Percentiles rank a stretch among this genome's conserved stretches.
phyloP scores from a whole-genome alignment of 345 rosid genomes.

The Passiflora organensis region DNA sequence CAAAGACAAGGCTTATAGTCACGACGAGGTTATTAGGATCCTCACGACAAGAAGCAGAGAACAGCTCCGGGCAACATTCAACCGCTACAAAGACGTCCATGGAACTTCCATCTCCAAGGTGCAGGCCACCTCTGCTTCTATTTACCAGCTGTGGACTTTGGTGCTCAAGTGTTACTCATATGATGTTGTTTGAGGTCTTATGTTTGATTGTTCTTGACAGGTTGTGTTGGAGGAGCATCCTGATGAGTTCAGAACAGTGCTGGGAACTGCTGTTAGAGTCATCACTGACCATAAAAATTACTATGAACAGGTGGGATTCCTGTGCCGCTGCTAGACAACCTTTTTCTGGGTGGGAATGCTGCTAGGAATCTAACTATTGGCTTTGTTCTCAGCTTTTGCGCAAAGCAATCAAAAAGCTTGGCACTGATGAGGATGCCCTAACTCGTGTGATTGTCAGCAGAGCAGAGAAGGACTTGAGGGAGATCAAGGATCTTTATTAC shows the following conservation, averaged over 20 bases:
- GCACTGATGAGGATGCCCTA: constrained; percentile 46
- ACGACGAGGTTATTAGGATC: constrained; percentile 55
- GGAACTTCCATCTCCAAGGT: constrained; percentile 54
- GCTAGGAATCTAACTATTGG: not conserved
- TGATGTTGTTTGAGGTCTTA: not conserved
- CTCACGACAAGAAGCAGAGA: constrained; percentile 54
- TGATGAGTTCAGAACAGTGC: constrained; percentile 18
- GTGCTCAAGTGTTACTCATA: too few relatives aligned
- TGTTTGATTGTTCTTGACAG: not conserved
- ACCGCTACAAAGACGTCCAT: constrained; percentile 42
- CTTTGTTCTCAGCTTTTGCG: constrained; percentile 33
- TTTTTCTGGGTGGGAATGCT: too few relatives aligned
- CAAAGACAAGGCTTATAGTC: constrained; percentile 37
- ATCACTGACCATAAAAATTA: constrained; percentile 19
- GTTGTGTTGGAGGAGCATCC: constrained; percentile 10
- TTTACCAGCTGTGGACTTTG: too few relatives aligned
- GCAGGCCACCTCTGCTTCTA: not conserved
- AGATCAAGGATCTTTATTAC: constrained; percentile 50
- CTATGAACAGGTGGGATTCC: constrained; percentile 21
- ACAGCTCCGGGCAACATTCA: constrained; percentile 60
- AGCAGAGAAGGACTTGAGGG: constrained; percentile 54
- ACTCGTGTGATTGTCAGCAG: constrained; percentile 47
- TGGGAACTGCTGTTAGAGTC: constrained; percentile 19
- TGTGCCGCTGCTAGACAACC: too few relatives aligned
- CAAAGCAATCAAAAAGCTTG: constrained; percentile 27